Conservation (phyloP, 306 rosid genomes). For the Rosa lucieae region DNA sequence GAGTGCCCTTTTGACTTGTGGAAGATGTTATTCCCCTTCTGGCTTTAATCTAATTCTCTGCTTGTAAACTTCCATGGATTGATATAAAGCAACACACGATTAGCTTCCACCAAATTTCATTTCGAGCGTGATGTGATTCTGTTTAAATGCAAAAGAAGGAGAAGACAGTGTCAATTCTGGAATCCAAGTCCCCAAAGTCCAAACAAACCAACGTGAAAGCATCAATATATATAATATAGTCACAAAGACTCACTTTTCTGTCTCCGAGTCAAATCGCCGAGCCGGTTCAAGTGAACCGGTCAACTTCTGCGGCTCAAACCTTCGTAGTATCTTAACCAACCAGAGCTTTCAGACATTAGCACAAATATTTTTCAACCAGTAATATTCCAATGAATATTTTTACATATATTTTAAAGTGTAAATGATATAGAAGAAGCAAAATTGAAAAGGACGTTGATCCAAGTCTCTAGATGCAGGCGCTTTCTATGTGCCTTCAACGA, state of each 20-base stretch:
- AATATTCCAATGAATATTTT: not conserved
- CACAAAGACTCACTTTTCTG: not conserved
- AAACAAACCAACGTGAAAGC: constrained; percentile 15
- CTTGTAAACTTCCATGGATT: not conserved
- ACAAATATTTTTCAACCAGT: not conserved
- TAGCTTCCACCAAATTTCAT: not conserved
- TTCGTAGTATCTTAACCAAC: not conserved
- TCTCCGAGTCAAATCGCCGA: not conserved
- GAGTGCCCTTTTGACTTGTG: not conserved
- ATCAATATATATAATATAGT: not conserved
- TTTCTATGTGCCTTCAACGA: constrained; percentile 9
- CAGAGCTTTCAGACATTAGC: not conserved
- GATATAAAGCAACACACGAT: not conserved
- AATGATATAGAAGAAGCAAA: not conserved
- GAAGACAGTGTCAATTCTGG: not conserved
- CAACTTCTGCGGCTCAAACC: constrained; percentile 22
- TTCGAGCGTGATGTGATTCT: not conserved
- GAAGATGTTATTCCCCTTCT: constrained; percentile 1
- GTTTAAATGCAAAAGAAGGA: not conserved
- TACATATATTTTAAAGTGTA: not conserved
- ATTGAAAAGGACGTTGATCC: constrained; percentile 18
- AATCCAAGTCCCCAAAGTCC: constrained; percentile 2
- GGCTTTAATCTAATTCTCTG: not conserved
- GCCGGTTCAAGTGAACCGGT: constrained; percentile 14
- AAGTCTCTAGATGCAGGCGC: constrained; percentile 11